Evolutionary conservation across 768 basidiomycete genomes (phyloP).

Genomic region (Boletus coccyginus): DNA sequence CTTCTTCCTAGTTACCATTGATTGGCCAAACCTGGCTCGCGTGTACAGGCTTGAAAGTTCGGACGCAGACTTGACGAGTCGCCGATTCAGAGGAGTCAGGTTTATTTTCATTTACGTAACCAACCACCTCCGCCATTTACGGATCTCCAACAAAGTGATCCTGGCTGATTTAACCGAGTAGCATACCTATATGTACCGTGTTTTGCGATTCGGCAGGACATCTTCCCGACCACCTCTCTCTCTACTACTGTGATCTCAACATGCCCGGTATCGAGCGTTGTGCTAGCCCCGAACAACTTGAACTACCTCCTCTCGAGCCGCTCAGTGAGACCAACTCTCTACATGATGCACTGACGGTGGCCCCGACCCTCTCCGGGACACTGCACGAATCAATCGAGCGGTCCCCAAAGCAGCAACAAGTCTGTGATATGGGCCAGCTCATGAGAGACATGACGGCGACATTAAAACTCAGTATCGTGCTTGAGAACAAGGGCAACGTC

Average conservation of each 20-base stretch:
- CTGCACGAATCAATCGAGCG: background rate
- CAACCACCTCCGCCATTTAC: background rate
- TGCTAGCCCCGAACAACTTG: constrained; percentile 6
- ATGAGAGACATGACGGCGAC: constrained; percentile 3
- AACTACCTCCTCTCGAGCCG: constrained; percentile 24
- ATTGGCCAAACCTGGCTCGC: too few species aligned
- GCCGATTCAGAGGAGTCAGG: too few species aligned
- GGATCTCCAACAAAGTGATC: background rate
- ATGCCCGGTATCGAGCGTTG: constrained; percentile 14
- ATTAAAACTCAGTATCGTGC: constrained; percentile 29
- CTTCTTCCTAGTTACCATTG: too few species aligned
- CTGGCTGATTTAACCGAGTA: constrained; percentile 5
- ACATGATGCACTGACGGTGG: background rate
- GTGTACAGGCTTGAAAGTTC: too few species aligned
- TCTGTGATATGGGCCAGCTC: background rate
- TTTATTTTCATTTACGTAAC: background rate
- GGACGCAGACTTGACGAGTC: too few species aligned
- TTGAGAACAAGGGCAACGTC: constrained; percentile 61
- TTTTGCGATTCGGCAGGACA: background rate
- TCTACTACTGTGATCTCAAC: background rate
- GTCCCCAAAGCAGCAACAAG: background rate
- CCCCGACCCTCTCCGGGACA: background rate
- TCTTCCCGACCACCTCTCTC: background rate
- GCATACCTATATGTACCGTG: background rate
- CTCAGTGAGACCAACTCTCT: constrained; percentile 14